Conservation (phyloP, 1,139 yeast species). For the Oligophagozyma castellii region DNA sequence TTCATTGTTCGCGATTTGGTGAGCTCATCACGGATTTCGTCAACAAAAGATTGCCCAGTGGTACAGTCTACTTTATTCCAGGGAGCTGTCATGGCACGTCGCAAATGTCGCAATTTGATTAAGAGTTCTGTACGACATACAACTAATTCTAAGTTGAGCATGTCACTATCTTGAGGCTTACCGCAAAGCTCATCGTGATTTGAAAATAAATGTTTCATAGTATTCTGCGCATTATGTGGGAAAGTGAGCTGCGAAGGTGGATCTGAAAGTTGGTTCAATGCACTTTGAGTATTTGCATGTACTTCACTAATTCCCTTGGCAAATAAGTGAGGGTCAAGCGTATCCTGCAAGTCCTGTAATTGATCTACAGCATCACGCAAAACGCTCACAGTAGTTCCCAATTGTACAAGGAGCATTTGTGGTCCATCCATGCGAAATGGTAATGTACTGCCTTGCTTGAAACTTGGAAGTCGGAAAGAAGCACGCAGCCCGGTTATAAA, state of each 20-base stretch:
- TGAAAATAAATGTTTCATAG: slow-evolving; percentile 19
- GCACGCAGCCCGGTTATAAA: slow-evolving; percentile 20
- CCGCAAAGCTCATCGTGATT: slow-evolving; percentile 18
- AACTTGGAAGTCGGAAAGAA: slow-evolving; percentile 18
- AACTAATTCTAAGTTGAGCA: slow-evolving; percentile 19
- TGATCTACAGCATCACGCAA: slow-evolving; percentile 8
- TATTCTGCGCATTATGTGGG: slow-evolving; percentile 18
- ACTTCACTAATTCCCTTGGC: slow-evolving; percentile 8
- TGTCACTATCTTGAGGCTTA: too few species aligned
- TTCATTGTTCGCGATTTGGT: slow-evolving; percentile 13
- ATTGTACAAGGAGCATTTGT: slow-evolving; percentile 14
- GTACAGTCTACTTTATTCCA: slow-evolving; percentile 23
- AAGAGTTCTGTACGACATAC: slow-evolving; percentile 19
- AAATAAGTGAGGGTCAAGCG: background rate
- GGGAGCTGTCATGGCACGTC: slow-evolving; percentile 23
- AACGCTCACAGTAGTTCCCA: slow-evolving; percentile 10
- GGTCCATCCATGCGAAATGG: slow-evolving; percentile 13
- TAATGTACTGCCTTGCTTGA: slow-evolving; percentile 18
- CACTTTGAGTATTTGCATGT: too few species aligned
- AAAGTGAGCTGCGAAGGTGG: slow-evolving; percentile 19
- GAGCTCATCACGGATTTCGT: slow-evolving; percentile 17
- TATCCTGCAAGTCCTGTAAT: slow-evolving; percentile 13
- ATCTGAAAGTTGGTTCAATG: too few species aligned
- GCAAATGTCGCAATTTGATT: slow-evolving; percentile 19
- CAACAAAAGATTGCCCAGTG: slow-evolving; percentile 23